These are phyloP conservation scores for Aegilops speltoides DNA, from an alignment of 176 grass and related monocot genomes.

Conservation along the genomic window DNA sequence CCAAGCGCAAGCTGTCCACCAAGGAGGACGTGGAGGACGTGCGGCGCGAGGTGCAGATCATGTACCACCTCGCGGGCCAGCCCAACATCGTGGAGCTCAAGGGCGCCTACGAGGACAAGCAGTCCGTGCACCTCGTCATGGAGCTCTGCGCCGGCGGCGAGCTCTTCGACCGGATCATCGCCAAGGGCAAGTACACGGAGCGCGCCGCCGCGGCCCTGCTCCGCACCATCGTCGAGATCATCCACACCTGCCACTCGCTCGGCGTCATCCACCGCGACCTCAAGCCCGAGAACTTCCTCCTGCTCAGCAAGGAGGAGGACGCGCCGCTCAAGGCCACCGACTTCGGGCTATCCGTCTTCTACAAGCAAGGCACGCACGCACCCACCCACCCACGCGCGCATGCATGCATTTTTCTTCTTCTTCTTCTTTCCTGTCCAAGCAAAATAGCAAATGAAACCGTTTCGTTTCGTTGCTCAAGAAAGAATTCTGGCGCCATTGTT, in stretches of 20 bases:
- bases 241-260: constrained; percentile 92
- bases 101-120: constrained; percentile 93
- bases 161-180: constrained; percentile 92
- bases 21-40: constrained; percentile 99
- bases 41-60: constrained; percentile 94
- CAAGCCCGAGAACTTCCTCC: constrained; percentile 94
- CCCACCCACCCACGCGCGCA: not conserved
- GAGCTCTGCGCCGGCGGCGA: constrained; percentile 93
- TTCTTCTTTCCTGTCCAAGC: not conserved
- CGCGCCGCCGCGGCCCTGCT: constrained; percentile 71
- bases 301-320: constrained; percentile 77
- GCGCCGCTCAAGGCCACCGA: constrained; percentile 85
- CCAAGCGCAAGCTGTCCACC: constrained; percentile 78
- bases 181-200: constrained; percentile 84
- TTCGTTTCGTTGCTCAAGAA: not conserved
- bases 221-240: constrained; percentile 89
- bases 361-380: constrained; percentile 60
- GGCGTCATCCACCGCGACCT: constrained; percentile 95
- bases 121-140: constrained; percentile 96
- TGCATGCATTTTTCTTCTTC: not conserved
- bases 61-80: constrained; percentile 96
- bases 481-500: not conserved
- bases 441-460: too few relatives aligned
- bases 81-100: constrained; percentile 90
- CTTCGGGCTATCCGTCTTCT: constrained; percentile 89